Evolutionary conservation across 352 stramenopile genomes (phyloP), one percentile per base, ranked within the genome.

Genomic region (Pythium vanterpoolii): DNA sequence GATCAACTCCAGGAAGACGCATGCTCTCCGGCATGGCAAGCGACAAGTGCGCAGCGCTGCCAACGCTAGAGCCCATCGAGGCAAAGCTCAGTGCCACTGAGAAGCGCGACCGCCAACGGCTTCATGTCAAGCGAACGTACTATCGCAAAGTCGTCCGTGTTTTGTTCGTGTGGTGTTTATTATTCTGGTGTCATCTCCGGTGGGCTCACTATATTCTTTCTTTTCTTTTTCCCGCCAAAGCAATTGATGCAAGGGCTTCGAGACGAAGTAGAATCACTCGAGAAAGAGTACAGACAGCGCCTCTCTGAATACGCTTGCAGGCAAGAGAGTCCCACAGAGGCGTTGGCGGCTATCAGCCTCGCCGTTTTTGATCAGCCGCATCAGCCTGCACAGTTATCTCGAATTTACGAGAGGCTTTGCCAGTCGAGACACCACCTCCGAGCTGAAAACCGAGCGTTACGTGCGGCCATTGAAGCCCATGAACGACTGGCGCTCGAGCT

Each of bases 91-190:
- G 23, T 13, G 38, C 47, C 36, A 52, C 53, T 3, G 60, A 68
- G 46, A 62, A 49, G 53, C 46, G 46, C 9, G 60, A 58, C 27
- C 60, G 60, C 44, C 60, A 68, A 46, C 51, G 60, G 13, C 48
- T 68, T 18, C 60, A 68, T 43, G 60, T 68, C 13, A 57, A 54
- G 47, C 60, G 61, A 36, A 59, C 61, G 23, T 67, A 67, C 45
- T 67, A 67, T 27, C 51, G 60, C n/a, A 67, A 67, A 44, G 27
- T 67, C 26, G 60, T 67, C 5, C n/a, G 28, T 38, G 23, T 26
- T 21, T 27, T 23, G 39, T 38, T 26, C 7, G 36, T 4, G 42
- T 6, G 26, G 30, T 2, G 19, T 9, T n/a, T n/a, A 7, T 48
- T 36, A 18, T 26, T 16, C 19, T 38, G 4, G 6, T 40, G n/a